phyloP scores from a whole-genome alignment of 257 asterid species.

The Prunella vulgaris region DNA sequence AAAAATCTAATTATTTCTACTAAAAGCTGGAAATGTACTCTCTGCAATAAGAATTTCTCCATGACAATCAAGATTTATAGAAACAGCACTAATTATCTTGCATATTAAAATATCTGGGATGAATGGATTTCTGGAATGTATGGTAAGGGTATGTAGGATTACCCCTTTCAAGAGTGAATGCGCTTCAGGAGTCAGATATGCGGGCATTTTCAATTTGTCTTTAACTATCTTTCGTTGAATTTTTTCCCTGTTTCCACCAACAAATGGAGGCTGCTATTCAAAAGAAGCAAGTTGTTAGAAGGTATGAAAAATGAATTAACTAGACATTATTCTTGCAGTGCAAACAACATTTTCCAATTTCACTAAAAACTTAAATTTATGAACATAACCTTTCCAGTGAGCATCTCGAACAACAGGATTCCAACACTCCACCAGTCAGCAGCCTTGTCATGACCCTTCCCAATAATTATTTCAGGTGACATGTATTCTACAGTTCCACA shows the following conservation, averaged over 20 bases:
- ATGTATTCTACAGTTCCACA: conserved; percentile 71
- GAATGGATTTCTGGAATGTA: not conserved
- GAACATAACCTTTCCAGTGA: conserved; percentile 50
- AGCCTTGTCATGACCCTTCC: conserved; percentile 70
- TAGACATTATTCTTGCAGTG: not conserved
- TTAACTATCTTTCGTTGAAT: conserved; percentile 54
- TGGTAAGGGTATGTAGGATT: conserved; percentile 18
- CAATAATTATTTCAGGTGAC: conserved; percentile 66
- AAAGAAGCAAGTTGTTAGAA: not conserved
- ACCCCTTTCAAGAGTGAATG: conserved; percentile 67
- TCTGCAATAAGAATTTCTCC: not conserved
- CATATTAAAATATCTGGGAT: not conserved
- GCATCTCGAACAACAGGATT: conserved; percentile 53
- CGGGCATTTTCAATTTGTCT: conserved; percentile 57
- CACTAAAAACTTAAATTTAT: not conserved
- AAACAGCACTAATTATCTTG: not conserved
- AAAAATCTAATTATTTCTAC: not conserved
- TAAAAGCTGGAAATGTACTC: not conserved
- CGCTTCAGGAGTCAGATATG: conserved; percentile 25
- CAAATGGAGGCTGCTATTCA: conserved; percentile 44
- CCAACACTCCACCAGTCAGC: conserved; percentile 81
- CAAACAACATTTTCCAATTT: not conserved
- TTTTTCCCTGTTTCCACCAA: conserved; percentile 54
- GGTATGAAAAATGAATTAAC: not conserved
- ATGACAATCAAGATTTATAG: not conserved